phyloP scores from a whole-genome alignment of 2,329 filamentous ascomycete genomes.

The Microdochium nivale region DNA sequence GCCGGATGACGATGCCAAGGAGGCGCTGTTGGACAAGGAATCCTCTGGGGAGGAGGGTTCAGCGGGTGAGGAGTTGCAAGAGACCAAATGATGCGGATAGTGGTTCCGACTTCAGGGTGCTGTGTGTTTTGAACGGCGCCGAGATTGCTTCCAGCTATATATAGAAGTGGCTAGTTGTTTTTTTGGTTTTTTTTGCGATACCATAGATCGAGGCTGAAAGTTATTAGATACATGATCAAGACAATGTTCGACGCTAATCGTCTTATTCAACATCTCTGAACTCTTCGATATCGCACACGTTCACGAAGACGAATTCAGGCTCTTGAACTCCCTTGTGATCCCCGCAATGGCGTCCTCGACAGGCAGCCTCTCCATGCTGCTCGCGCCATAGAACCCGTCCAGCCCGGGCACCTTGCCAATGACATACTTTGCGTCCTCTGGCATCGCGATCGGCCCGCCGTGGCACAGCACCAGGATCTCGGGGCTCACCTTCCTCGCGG shows the following conservation, averaged over 20 bases:
- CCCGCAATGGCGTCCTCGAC: slow-evolving; percentile 56
- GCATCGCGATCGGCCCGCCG: slow-evolving; percentile 58
- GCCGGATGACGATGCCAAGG: slow-evolving; percentile 8
- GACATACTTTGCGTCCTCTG: slow-evolving; percentile 55
- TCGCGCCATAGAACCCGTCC: slow-evolving; percentile 67
- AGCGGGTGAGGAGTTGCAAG: background rate
- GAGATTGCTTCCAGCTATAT: too few relatives aligned
- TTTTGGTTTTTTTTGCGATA: too few relatives aligned
- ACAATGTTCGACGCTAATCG: too few relatives aligned
- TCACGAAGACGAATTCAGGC: background rate
- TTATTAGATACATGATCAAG: too few relatives aligned
- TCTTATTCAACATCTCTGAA: background rate
- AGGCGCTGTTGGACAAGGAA: slow-evolving; percentile 8
- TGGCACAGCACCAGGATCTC: slow-evolving; percentile 63
- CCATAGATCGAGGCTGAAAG: too few relatives aligned
- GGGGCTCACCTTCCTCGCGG: slow-evolving; percentile 41
- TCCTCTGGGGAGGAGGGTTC: slow-evolving; percentile 16
- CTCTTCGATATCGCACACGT: background rate
- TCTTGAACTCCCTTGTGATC: slow-evolving; percentile 27
- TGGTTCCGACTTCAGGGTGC: too few relatives aligned
- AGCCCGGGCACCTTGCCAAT: slow-evolving; percentile 50
- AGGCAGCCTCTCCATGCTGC: slow-evolving; percentile 60
- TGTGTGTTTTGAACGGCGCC: too few relatives aligned
- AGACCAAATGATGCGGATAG: background rate
- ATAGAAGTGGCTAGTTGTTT: too few relatives aligned